Base-by-base conservation (phyloP, 164 flowering plant species). In the Magnolia sinica region DNA sequence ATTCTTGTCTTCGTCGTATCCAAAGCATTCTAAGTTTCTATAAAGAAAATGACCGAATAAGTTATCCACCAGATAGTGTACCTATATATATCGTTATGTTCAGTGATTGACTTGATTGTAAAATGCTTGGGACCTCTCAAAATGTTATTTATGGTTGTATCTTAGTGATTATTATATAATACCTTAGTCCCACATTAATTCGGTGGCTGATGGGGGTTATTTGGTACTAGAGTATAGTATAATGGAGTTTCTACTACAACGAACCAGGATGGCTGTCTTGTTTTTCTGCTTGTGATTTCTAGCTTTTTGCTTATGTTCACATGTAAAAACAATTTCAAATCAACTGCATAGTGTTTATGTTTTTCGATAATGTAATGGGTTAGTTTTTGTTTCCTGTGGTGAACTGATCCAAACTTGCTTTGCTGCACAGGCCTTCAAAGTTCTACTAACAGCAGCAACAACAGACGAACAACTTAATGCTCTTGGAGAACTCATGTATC, bases 401-500 rank as follows among this genome's bases (percentile, higher is more conserved):
- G 37, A 18, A 24, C 29, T 52, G 49, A 73, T 6, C 20, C 14
- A 11, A 55, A 7, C 23, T 70, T 70, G 58, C 61, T 68, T 27
- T 68, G 50, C 8, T 11, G 4, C 37, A 68, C 82, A 92, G 99
- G 92, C 98, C 63, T 92, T 94, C 82, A 93, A 93, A 87, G 95
- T 93, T 18, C 84, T 96, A 24, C 81, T 96, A 64, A 89, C 99
- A 20, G 91, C 98, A 37, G 86, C 88, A 24, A 50, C 81, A 73
- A 91, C 98, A 16, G 89, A 86, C n/a, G 95, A 96, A 7, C 99
- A 96, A 78, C 88, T 93, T 68, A 80, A 87, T 37, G 78, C 96
- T 76, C 89, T 96, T 73, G 99, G 99, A 73, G 99, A 92, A 81
- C 84, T 96, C 1, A 66, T 96, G 76, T 96, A 96, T 85, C 99